Conservation (phyloP, 2,329 filamentous ascomycete species). For the Aspergillus sp. region DNA sequence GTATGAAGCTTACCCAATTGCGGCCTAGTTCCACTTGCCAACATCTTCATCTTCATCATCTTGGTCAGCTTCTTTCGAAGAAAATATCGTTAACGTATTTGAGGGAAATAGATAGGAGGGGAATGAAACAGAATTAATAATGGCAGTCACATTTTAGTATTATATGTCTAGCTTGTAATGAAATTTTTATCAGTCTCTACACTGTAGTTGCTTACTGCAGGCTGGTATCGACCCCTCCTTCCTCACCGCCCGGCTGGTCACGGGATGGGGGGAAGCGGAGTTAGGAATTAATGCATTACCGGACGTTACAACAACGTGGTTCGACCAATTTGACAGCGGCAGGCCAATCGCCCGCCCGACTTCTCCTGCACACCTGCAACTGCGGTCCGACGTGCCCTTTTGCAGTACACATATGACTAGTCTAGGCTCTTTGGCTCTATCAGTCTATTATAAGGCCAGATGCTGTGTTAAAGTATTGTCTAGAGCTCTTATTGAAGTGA, state of each 20-base stretch:
- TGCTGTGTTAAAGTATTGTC: no score
- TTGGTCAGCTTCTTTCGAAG: no score
- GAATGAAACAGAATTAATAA: no score
- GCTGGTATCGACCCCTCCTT: conserved; percentile 4
- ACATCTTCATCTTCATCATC: not conserved
- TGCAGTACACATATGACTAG: not conserved
- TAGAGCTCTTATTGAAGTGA: no score
- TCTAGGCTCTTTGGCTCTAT: not conserved
- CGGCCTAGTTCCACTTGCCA: not conserved
- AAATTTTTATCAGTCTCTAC: no score
- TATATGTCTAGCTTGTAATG: no score
- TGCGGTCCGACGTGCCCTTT: not conserved
- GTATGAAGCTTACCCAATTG: not conserved
- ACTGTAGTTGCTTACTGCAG: not conserved
- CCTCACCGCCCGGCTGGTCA: conserved; percentile 3
- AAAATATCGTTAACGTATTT: no score
- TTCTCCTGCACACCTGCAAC: not conserved
- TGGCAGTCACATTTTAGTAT: no score
- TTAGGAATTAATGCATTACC: conserved; percentile 7
- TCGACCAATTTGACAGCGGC: not conserved
- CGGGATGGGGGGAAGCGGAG: conserved; percentile 1
- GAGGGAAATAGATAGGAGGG: no score
- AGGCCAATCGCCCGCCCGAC: not conserved
- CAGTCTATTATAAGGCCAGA: not conserved
- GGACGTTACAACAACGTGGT: not conserved